Evolutionary conservation across 176 grass and related monocot species (phyloP), one percentile per base, ranked within the genome.

Genomic region (Lolium multiflorum): DNA sequence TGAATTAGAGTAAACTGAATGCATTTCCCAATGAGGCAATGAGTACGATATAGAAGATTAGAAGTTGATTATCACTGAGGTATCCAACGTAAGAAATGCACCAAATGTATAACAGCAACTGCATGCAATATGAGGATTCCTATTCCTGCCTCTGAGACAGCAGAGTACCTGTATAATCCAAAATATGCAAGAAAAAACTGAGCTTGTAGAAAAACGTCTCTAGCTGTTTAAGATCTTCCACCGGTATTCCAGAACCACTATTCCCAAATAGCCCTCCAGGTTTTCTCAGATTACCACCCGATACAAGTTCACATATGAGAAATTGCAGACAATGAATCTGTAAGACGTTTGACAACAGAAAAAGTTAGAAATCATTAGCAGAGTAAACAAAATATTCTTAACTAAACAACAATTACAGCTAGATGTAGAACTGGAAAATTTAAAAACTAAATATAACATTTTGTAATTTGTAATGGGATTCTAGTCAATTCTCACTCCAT

Each of bases 171-270:
- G 92, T 98, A 85, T 91, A 98, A 76, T 98, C 96, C 90, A 98
- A 90, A 88, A 98, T 98, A 92, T 98, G 96, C 77, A 98, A 86
- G 82, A 98, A 98, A 89, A 98, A 98, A 74, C 96, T 92, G 49
- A 98, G 96, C 78, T 98, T 98, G 85, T 98, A 98, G 86, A 98
- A 98, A 92, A 95, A 98, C 13, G 96, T 95, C 82, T 98, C 96
- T 67, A 98, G 86, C 71, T 92, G 96, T 86, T 98, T 98, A 82
- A 98, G 93, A 85, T 98, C 93, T 74, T 98, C 96, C 84, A 98
- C 91, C 48, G 91, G 88, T 82, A 98, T 94, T 81, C 96, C 96
- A 46, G 96, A 98, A 73, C 96, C 90, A 91, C 93, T 98, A 85
- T 98, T 98, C 76, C 96, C 96, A 89, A 98, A 98, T 60, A 98